phyloP scores from a whole-genome alignment of 371 early-diverging fungal genomes.

The Nematocida displodere region DNA sequence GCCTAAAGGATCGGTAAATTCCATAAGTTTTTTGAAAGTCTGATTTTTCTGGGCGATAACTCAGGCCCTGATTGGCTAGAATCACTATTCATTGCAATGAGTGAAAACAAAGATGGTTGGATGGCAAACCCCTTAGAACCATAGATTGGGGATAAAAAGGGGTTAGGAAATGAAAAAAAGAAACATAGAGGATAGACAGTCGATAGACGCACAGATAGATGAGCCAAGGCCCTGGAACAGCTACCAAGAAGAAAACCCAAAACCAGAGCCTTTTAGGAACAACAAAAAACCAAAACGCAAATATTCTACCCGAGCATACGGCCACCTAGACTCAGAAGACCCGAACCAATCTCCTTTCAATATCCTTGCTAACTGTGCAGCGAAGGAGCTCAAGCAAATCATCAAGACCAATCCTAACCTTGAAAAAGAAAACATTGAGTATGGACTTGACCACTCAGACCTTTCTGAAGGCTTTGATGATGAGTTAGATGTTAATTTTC shows the following conservation, averaged over 20 bases:
- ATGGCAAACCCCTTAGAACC: constrained; percentile 42
- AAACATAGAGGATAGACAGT: constrained; percentile 11
- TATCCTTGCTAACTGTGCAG: constrained; percentile 52
- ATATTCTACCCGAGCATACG: too few species aligned
- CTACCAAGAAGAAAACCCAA: neutral
- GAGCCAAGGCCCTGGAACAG: constrained; percentile 15
- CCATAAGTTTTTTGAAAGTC: too few species aligned
- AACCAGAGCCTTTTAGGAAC: neutral
- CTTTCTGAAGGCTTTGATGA: constrained; percentile 30
- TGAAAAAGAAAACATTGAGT: constrained; percentile 34
- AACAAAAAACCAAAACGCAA: too few species aligned
- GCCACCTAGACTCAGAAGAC: neutral
- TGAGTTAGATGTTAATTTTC: constrained; percentile 59
- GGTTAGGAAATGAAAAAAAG: constrained; percentile 37
- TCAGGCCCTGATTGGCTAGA: too few species aligned
- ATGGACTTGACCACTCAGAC: neutral
- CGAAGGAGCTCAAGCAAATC: constrained; percentile 34
- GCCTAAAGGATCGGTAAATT: constrained; percentile 10
- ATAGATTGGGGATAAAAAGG: constrained; percentile 30
- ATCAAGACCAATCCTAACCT: neutral
- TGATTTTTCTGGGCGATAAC: too few species aligned
- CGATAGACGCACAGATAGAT: neutral
- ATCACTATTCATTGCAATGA: too few species aligned
- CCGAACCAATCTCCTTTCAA: constrained; percentile 22
- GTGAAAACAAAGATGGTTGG: constrained; percentile 53